Percentiles rank a stretch among this genome's conserved stretches.
Evolutionary conservation across 2,329 filamentous ascomycete species (phyloP).

Genomic region (Phialophora tarda): DNA sequence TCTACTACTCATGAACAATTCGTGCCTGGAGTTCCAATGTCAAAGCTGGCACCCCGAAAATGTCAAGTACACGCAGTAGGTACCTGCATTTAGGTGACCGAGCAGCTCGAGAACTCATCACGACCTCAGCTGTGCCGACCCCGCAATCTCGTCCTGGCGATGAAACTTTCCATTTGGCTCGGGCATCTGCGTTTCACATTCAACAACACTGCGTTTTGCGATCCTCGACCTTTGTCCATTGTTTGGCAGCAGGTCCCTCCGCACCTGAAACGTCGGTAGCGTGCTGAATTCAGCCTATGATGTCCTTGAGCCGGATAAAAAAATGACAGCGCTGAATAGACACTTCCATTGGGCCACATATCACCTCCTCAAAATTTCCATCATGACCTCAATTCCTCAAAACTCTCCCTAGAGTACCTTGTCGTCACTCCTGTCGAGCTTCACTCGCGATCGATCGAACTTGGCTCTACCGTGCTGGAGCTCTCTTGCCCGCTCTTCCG

Average conservation of each 20-base stretch:
- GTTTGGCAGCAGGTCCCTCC: background rate
- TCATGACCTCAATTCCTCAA: slow-evolving; percentile 5
- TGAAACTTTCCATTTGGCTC: background rate
- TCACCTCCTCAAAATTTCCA: slow-evolving; percentile 6
- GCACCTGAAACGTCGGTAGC: slow-evolving; percentile 9
- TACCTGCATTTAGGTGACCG: background rate
- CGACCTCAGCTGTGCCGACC: background rate
- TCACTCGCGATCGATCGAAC: background rate
- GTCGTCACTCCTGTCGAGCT: background rate
- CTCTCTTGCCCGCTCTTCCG: background rate
- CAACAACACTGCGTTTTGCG: background rate
- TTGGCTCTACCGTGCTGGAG: background rate
- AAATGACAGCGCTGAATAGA: background rate
- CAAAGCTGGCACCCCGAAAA: background rate
- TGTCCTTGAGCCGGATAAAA: slow-evolving; percentile 16
- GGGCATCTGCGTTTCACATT: background rate
- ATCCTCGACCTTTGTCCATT: background rate
- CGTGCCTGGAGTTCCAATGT: background rate
- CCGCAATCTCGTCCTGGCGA: slow-evolving; percentile 8
- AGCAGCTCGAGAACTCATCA: background rate
- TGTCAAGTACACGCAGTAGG: background rate
- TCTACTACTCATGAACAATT: background rate
- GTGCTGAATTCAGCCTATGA: slow-evolving; percentile 21
- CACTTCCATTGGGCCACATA: slow-evolving; percentile 8
- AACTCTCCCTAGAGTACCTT: background rate